A percentile compares a stretch with the other conserved stretches of the same genome.
Conservation (phyloP, 768 basidiomycete species). For the Lentinus tigrinus region DNA sequence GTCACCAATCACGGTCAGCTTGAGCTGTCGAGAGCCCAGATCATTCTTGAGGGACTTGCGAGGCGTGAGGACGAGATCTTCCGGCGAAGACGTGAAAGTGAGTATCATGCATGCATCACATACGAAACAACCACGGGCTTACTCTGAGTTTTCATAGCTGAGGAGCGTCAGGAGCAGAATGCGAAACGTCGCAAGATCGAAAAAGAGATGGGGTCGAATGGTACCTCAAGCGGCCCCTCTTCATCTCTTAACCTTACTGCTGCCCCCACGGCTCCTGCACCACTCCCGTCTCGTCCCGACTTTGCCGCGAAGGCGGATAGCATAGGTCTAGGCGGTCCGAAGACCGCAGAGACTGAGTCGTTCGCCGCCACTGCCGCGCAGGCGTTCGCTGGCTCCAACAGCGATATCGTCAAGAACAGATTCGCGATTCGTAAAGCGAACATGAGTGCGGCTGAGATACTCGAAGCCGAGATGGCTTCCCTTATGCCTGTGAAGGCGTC, state of each 20-base stretch:
- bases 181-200: conserved; percentile 83
- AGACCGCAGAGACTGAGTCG: conserved; percentile 55
- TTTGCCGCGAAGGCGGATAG: conserved; percentile 78
- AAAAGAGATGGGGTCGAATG: conserved; percentile 39
- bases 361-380: conserved; percentile 62
- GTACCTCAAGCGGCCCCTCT: conserved; percentile 41
- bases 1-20: conserved; percentile 90
- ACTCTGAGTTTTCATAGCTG: conserved; percentile 50
- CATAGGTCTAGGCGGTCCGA: conserved; percentile 68
- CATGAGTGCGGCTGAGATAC: conserved; percentile 90
- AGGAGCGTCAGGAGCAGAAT: conserved; percentile 91
- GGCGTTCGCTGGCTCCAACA: conserved; percentile 83
- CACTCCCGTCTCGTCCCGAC: conserved; percentile 49
- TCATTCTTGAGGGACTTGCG: conserved; percentile 96
- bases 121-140: neutral
- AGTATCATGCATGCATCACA: conserved; percentile 3
- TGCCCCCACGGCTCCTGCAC: conserved; percentile 38
- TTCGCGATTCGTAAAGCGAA: conserved; percentile 93
- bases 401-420: conserved; percentile 86
- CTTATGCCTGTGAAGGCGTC: conserved; percentile 40
- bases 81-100: conserved; percentile 86
- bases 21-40: conserved; percentile 81
- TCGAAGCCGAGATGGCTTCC: conserved; percentile 85
- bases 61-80: conserved; percentile 95
- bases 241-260: conserved; percentile 48